These are phyloP conservation scores for Mycena albidolilacea DNA, from an alignment of 768 basidiomycete species.

Conservation along the genomic window DNA sequence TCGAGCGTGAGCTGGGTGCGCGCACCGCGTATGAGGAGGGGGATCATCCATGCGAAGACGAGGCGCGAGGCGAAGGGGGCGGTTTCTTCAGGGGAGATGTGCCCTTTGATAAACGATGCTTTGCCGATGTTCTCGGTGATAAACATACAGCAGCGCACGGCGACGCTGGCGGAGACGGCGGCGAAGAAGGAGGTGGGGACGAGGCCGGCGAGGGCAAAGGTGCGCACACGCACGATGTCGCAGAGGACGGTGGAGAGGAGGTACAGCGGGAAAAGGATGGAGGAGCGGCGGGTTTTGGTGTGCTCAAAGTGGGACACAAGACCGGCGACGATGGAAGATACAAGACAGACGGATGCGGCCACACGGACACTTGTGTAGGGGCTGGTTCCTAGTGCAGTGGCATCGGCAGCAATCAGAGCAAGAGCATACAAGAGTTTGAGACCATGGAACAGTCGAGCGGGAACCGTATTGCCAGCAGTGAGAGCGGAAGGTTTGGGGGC, in stretches of 20 bases:
- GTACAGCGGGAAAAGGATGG: conserved; percentile 12
- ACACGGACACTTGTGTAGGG: conserved; percentile 19
- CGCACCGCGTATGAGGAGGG: conserved; percentile 14
- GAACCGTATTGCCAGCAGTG: not conserved
- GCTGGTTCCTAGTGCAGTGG: conserved; percentile 11
- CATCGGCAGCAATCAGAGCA: conserved; percentile 14
- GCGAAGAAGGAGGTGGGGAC: conserved; percentile 4
- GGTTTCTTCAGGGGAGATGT: conserved; percentile 14
- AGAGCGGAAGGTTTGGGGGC: not conserved
- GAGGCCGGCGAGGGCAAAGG: conserved; percentile 12
- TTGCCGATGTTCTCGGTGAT: conserved; percentile 24
- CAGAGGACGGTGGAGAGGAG: conserved; percentile 13
- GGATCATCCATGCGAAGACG: conserved; percentile 25
- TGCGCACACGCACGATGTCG: conserved; percentile 14
- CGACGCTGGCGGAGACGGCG: conserved; percentile 13
- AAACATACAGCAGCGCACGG: conserved; percentile 14
- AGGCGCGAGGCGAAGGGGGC: conserved; percentile 11
- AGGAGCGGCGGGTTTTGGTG: conserved; percentile 20
- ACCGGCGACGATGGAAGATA: not conserved
- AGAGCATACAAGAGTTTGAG: conserved; percentile 15
- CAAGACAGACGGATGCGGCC: conserved; percentile 12
- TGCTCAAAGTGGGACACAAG: conserved; percentile 20
- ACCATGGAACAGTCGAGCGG: not conserved
- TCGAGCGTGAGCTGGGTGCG: conserved; percentile 14
- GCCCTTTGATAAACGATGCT: conserved; percentile 21